Percentiles rank a stretch among this genome's conserved stretches.
Evolutionary conservation across 148 eudicot genomes (phyloP).

Genomic region (Polygonum aviculare): DNA sequence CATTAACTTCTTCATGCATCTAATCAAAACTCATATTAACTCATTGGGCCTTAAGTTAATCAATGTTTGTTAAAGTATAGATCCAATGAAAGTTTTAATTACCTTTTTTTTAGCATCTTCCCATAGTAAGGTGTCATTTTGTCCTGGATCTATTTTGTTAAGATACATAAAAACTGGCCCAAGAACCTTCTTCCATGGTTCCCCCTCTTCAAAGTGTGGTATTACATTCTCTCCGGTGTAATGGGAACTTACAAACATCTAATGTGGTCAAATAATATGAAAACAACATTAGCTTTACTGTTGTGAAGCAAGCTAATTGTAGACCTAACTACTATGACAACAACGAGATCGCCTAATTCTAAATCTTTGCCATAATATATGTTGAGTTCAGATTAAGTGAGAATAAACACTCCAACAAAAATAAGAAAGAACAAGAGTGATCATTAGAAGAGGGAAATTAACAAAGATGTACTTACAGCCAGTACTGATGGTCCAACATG

Average conservation of each 20-base stretch:
- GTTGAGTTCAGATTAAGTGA: too few relatives aligned
- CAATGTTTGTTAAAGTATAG: too few relatives aligned
- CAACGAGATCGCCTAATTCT: too few relatives aligned
- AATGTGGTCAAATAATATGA: not conserved
- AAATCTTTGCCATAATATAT: too few relatives aligned
- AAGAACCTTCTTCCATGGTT: constrained; percentile 51
- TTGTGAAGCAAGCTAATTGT: too few relatives aligned
- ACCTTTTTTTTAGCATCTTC: constrained; percentile 52
- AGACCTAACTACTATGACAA: too few relatives aligned
- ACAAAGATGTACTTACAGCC: constrained; percentile 36
- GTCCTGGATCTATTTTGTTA: constrained; percentile 22
- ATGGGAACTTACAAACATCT: constrained; percentile 63
- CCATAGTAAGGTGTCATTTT: constrained; percentile 32
- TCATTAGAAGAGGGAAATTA: too few relatives aligned
- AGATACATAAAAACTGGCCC: constrained; percentile 54
- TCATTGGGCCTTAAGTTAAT: too few relatives aligned
- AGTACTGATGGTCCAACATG: constrained; percentile 64
- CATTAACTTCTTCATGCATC: constrained; percentile 50
- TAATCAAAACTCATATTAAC: constrained; percentile 10
- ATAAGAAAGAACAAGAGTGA: too few relatives aligned
- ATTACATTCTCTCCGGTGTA: constrained; percentile 41
- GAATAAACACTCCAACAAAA: too few relatives aligned
- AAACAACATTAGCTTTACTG: not conserved
- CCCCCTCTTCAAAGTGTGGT: constrained; percentile 36
- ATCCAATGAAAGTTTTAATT: too few relatives aligned